Evolutionary conservation across 2,329 filamentous ascomycete species (phyloP), one percentile per base, ranked within the genome.

Genomic region (Microthyrium microscopicum): DNA sequence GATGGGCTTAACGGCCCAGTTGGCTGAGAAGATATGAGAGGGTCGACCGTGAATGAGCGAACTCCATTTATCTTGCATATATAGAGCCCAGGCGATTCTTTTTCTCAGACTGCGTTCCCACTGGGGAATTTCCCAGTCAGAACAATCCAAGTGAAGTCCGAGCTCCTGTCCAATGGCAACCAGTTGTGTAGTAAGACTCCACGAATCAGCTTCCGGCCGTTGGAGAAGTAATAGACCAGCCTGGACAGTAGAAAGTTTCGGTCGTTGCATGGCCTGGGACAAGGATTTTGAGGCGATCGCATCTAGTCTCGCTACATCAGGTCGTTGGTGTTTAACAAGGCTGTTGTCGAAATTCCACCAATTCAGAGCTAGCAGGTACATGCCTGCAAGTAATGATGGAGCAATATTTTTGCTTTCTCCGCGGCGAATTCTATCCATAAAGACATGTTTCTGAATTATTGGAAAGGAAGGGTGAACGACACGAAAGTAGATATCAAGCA

Each of bases 31-130:
- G 36, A 76, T 73, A 43, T 91, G 83, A 4, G 82, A 89, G 1
- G 83, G 84, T 8, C 83, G 74, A 7, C 83, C 83, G 47, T 91
- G 80, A 17, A 89, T 75, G 15, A 92, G 62, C 2, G 83, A 76
- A 12, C 79, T 81, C 84, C 84, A 92, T 53, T 81, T 91, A 55
- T 94, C 85, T 56, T 93, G 83, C 77, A 91, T 87, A 51, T 89
- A 92, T 32, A 92, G 56, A 2, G 81, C 84, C 84, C 85, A 93
- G 1, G 82, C 83, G 26, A 93, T 68, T 31, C 85, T 71, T 51
- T 87, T 89, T 39, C 85, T 68, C 38, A 93, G 54, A 0, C 82
- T 79, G 44, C 79, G 77, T 53, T 93, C 84, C 83, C 84, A 93
- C 0, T 67, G 66, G 19, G 84, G 81, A 34, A 93, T 87, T 40